Base-by-base conservation (phyloP, 306 rosid species). In the Boehmeria nivea region DNA sequence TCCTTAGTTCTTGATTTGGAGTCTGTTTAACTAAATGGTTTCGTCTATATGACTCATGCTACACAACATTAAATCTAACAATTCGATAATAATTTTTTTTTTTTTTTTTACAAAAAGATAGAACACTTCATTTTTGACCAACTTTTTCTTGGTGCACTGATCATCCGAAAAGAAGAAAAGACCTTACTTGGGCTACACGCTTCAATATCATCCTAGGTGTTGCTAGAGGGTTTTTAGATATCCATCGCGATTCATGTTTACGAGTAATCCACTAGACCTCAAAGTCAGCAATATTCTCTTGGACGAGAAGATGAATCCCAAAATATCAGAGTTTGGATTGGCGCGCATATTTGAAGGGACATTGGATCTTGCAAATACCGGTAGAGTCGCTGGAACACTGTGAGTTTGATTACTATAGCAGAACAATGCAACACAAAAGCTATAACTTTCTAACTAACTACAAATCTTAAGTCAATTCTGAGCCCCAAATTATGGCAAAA, bases 271-370 rank as follows among this genome's bases (percentile, higher is more conserved):
- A 69, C 18, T 48, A 28, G 75, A 62, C 28, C 39, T 69, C 37
- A 69, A 69, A 6, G 75, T 19, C 12, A 70, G 75, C 25, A 70
- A 70, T 42, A 63, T 70, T 42, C 65, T 70, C 25, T 42, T 70
- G 34, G 60, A 70, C 14, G 65, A 40, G 43, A 33, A 64, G 7
- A 74, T 74, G 72, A 74, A 74, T 5, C 43, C 75, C 4, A 74
- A 74, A 54, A 68, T 74, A 15, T 74, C 61, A 3, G 72, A 71
- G 58, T 76, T 71, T 48, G 77, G 81, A 36, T 24, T 71, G 71
- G 61, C 81, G 31, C 46, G 59, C 8, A 51, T 58, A 0, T 26
- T 76, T 6, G 17, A 58, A 47, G 69, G 58, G 0, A 21, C 69
- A 2, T 6, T 53, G 0, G 9, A 27, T 46, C 31, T 65, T 27